phyloP scores from a whole-genome alignment of 495 filamentous ascomycete species.

The Parachaetomium inaequale region DNA sequence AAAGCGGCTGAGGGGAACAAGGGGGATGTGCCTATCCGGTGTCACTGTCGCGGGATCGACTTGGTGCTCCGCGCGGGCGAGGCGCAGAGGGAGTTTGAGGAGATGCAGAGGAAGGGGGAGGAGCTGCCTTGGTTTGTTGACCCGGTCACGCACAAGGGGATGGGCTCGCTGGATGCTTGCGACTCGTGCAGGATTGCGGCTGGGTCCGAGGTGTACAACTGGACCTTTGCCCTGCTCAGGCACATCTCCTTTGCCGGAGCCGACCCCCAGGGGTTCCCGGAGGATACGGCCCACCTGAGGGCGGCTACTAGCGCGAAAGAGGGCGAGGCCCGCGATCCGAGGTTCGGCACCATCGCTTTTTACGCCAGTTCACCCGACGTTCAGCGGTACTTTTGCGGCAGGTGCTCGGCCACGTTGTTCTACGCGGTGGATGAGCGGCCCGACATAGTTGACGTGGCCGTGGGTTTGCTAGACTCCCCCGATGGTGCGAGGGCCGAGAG shows the following conservation, averaged over 20 bases:
- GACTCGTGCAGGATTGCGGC: constrained; percentile 48
- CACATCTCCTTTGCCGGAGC: constrained; percentile 24
- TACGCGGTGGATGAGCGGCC: constrained; percentile 43
- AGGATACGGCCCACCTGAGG: constrained; percentile 24
- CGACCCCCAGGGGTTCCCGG: constrained; percentile 21
- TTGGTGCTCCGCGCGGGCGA: constrained; percentile 30
- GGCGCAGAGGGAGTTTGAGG: constrained; percentile 26
- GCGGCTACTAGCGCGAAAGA: constrained; percentile 15
- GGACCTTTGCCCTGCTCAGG: constrained; percentile 36
- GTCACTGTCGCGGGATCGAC: constrained; percentile 51
- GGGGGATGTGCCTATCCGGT: constrained; percentile 37
- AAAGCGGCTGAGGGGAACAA: constrained; percentile 1
- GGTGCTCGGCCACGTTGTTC: constrained; percentile 52
- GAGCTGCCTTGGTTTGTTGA: constrained; percentile 42
- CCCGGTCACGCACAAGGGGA: constrained; percentile 38
- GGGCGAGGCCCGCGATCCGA: constrained; percentile 22
- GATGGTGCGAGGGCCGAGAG: constrained; percentile 50
- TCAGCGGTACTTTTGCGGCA: constrained; percentile 50
- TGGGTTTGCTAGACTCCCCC: constrained; percentile 46
- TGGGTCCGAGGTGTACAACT: constrained; percentile 47
- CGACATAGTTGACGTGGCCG: constrained; percentile 48
- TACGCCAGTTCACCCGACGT: constrained; percentile 46
- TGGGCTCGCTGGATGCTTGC: constrained; percentile 46
- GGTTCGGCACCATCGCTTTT: constrained; percentile 45
- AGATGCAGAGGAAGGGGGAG: constrained; percentile 3